Evolutionary conservation across 352 stramenopile species (phyloP), one percentile per base, ranked within the genome.

Genomic region (Pythium periplocum): DNA sequence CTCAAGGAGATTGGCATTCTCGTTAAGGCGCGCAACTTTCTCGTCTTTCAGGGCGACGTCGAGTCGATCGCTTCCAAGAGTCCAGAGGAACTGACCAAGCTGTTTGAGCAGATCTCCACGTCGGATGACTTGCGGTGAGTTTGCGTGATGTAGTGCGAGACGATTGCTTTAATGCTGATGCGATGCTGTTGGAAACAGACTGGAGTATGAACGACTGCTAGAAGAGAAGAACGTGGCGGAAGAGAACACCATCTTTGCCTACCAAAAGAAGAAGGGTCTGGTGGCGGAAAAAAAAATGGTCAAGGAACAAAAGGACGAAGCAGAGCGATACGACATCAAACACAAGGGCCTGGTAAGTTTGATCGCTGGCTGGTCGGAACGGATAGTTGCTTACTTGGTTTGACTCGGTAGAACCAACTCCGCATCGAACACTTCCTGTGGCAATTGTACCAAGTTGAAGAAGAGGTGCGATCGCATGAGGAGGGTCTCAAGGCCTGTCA

Each of bases 31-130:
- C 80, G 97, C n/a, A 99, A 99, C 71, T 99, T 99, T 64, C 64
- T 99, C 6, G 97, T 99, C 4, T 99, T 99, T 71, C 97, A 99
- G 55, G 97, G 97, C 39, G 97, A 99, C 70, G 96, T 99, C 31
- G 96, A 99, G 70, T 95, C 82, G 32, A 96, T 99, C 52, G 96
- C 97, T 1, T 94, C 88, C 39, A 98, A 98, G 64, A 96, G 82
- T 51, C 96, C 96, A 0, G 84, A 95, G 6, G 90, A 99, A 58
- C 72, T 99, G 26, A 98, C 97, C 1, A 92, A 97, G 66, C 75
- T 99, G 4, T 97, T 99, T 58, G 97, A 99, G 71, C 87, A 99
- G 65, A 96, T 99, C 33, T 96, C 86, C 30, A 85, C 84, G 17
- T 98, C 89, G 7, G 76, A 88, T 17, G 91, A 98, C 48, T 68